These are phyloP conservation scores for Dacryopinax spathularia DNA, from an alignment of 768 basidiomycete species.

Conservation along the genomic window DNA sequence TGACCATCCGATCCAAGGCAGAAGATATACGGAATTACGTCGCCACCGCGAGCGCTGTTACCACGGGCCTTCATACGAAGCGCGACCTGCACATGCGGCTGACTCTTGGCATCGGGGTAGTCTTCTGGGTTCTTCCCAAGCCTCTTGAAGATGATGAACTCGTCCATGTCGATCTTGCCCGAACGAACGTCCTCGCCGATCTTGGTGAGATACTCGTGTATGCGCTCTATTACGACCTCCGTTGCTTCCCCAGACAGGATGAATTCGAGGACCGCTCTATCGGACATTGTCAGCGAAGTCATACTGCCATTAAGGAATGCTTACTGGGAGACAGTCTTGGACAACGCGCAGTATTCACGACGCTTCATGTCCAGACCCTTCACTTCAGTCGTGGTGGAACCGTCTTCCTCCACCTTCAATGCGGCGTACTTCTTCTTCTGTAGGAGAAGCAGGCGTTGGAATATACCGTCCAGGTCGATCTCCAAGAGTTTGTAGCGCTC, in stretches of 20 bases:
- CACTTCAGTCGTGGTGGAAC: slow-evolving; percentile 65
- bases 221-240: slow-evolving; percentile 74
- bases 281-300: background rate
- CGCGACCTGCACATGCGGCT: slow-evolving; percentile 95
- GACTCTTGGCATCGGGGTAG: slow-evolving; percentile 87
- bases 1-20: slow-evolving; percentile 66
- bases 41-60: slow-evolving; percentile 64
- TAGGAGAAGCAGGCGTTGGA: slow-evolving; percentile 77
- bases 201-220: slow-evolving; percentile 77
- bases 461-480: slow-evolving; percentile 89
- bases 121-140: slow-evolving; percentile 94
- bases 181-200: slow-evolving; percentile 65
- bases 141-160: slow-evolving; percentile 93
- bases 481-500: slow-evolving; percentile 90
- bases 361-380: slow-evolving; percentile 99
- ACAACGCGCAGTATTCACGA: slow-evolving; percentile 82
- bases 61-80: slow-evolving; percentile 77
- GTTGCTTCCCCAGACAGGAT: slow-evolving; percentile 84
- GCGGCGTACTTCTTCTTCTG: slow-evolving; percentile 99
- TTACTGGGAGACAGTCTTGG: slow-evolving; percentile 84
- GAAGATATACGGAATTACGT: slow-evolving; percentile 93
- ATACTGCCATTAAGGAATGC: slow-evolving; percentile 20
- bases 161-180: slow-evolving; percentile 71
- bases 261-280: slow-evolving; percentile 82
- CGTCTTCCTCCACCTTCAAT: slow-evolving; percentile 78